Evolutionary conservation across 768 basidiomycete species (phyloP).

Genomic region (Arthromyces matolae): DNA sequence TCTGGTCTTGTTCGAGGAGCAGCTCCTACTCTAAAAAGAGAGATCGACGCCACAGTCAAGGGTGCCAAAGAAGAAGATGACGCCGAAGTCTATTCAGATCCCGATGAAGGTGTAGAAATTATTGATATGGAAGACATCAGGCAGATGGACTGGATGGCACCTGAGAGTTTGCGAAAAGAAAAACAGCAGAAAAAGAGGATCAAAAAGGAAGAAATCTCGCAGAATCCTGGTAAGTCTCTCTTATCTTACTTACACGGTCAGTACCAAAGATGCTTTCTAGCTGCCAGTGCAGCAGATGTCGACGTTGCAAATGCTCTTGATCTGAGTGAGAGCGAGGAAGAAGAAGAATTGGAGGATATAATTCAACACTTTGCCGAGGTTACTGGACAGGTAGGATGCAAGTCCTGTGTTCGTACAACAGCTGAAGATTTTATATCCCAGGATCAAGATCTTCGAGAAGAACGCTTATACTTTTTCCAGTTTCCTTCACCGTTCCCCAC

Average conservation of each 20-base stretch:
- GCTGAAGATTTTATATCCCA: too few species aligned
- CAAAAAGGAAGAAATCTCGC: conserved; percentile 43
- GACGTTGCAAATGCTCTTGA: conserved; percentile 60
- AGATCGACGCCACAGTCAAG: conserved; percentile 27
- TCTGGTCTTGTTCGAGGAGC: conserved; percentile 47
- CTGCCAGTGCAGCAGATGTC: conserved; percentile 27
- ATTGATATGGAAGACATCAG: conserved; percentile 77
- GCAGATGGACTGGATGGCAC: conserved; percentile 87
- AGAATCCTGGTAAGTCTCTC: conserved; percentile 22
- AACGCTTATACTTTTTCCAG: conserved; percentile 83
- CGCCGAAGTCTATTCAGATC: conserved; percentile 77
- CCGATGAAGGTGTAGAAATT: conserved; percentile 84
- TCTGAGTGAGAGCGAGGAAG: conserved; percentile 73
- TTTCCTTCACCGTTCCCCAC: conserved; percentile 84
- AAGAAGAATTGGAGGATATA: conserved; percentile 76
- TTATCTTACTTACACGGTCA: neutral
- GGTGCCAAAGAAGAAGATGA: conserved; percentile 40
- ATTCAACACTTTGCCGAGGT: conserved; percentile 60
- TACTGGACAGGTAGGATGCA: conserved; percentile 35
- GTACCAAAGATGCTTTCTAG: too few species aligned
- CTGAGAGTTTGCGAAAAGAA: conserved; percentile 63
- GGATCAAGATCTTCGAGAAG: conserved; percentile 52
- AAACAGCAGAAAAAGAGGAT: conserved; percentile 32
- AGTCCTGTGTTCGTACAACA: too few species aligned
- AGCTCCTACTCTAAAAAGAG: conserved; percentile 48